These are phyloP conservation scores for Auriculariales sp. DNA, from an alignment of 768 basidiomycete genomes.

Conservation along the genomic window DNA sequence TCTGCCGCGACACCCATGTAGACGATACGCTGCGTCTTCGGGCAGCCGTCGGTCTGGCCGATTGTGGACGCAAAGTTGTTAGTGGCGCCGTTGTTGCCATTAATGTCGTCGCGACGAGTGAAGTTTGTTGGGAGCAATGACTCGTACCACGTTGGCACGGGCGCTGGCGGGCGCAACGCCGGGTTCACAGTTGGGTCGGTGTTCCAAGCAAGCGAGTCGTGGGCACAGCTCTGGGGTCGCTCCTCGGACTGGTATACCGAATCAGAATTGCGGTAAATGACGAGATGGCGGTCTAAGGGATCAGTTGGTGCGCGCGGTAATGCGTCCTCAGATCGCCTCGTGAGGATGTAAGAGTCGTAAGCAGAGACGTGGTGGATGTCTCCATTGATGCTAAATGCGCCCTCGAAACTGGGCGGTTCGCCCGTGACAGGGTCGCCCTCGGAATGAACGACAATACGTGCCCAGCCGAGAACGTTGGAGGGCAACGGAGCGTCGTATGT, in stretches of 20 bases:
- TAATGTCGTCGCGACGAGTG: neutral
- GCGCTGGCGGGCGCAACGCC: conserved; percentile 22
- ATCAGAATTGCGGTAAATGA: conserved; percentile 68
- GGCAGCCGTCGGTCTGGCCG: conserved; percentile 57
- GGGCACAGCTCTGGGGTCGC: conserved; percentile 39
- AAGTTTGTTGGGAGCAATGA: conserved; percentile 11
- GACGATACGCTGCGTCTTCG: conserved; percentile 51
- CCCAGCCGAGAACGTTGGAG: conserved; percentile 50
- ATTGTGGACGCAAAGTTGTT: conserved; percentile 28
- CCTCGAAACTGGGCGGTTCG: conserved; percentile 50
- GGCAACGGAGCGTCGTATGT: too few species aligned
- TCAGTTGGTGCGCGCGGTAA: conserved; percentile 23
- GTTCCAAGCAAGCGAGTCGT: conserved; percentile 60
- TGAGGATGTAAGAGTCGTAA: conserved; percentile 52
- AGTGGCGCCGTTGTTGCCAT: conserved; percentile 13
- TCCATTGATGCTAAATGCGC: conserved; percentile 58
- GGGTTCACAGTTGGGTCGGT: conserved; percentile 39
- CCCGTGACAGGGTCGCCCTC: conserved; percentile 33
- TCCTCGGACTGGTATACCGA: conserved; percentile 26
- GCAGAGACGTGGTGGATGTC: conserved; percentile 58
- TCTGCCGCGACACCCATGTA: conserved; percentile 86
- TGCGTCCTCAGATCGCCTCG: conserved; percentile 44
- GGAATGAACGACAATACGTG: conserved; percentile 59
- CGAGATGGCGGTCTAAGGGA: conserved; percentile 35
- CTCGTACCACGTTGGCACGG: conserved; percentile 23